These are phyloP conservation scores for Gynochthodes officinalis DNA, from an alignment of 257 asterid species.

Conservation along the genomic window DNA sequence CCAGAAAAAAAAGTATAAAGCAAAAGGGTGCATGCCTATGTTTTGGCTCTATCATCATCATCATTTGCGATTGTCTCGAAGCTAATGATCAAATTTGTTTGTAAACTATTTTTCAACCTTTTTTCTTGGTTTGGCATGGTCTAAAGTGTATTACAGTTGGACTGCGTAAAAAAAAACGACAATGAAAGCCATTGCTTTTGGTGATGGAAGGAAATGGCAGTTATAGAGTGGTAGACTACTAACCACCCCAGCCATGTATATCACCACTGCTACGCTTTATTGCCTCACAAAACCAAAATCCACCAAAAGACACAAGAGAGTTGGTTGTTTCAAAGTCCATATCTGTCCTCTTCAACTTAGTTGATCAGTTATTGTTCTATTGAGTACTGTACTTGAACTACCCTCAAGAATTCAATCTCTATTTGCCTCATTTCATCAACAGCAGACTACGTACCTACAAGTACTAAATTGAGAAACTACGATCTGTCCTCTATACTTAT, in stretches of 20 bases:
- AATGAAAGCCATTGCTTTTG: not conserved
- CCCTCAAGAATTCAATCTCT: not conserved
- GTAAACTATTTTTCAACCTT: not conserved
- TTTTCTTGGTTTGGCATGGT: not conserved
- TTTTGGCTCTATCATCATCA: no score
- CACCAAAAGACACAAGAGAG: not conserved
- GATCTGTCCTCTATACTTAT: not conserved
- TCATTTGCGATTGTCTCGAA: no score
- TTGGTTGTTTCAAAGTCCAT: conserved; percentile 4
- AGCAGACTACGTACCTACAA: not conserved
- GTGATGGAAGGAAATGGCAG: not conserved
- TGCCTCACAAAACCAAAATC: not conserved
- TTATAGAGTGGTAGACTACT: not conserved
- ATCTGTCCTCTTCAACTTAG: conserved; percentile 8
- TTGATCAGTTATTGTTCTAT: no score
- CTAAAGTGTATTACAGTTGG: not conserved
- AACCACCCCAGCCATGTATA: not conserved
- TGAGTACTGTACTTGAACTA: not conserved
- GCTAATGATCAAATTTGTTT: not conserved
- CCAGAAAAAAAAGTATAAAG: no score
- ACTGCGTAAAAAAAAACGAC: not conserved
- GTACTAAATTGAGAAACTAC: conserved; percentile 12
- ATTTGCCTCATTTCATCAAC: conserved; percentile 17
- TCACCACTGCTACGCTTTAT: not conserved
- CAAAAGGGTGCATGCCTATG: no score